phyloP scores from a whole-genome alignment of 2,329 filamentous ascomycete genomes.

The Fusarium xyrophilum region DNA sequence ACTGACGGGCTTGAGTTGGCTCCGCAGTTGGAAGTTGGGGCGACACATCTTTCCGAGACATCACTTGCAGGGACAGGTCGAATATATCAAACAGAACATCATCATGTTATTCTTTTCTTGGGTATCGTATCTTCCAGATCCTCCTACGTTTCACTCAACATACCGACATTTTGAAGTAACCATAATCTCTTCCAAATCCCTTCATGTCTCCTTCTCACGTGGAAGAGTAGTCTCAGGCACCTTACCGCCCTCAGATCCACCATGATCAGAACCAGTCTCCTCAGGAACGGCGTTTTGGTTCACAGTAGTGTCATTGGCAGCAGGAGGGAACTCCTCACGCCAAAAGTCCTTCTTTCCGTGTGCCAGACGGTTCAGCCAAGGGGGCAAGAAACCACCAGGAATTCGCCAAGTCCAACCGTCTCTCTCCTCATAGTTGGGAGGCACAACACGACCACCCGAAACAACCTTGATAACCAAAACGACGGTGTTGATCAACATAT shows the following conservation, averaged over 20 bases:
- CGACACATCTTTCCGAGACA: background rate
- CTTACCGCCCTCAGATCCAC: slow-evolving; percentile 37
- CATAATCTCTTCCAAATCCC: background rate
- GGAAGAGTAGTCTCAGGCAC: slow-evolving; percentile 26
- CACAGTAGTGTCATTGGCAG: slow-evolving; percentile 25
- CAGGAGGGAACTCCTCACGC: slow-evolving; percentile 50
- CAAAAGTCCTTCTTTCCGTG: slow-evolving; percentile 79
- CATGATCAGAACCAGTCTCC: slow-evolving; percentile 36
- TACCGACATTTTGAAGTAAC: slow-evolving; percentile 14
- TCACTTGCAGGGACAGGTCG: background rate
- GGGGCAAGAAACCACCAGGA: slow-evolving; percentile 75
- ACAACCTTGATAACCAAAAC: slow-evolving; percentile 73
- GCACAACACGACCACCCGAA: slow-evolving; percentile 73
- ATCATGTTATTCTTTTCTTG: background rate
- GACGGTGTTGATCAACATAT: slow-evolving; percentile 75
- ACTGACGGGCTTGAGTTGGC: background rate
- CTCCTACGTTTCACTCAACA: slow-evolving; percentile 4
- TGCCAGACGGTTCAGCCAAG: slow-evolving; percentile 70
- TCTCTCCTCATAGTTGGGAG: slow-evolving; percentile 76
- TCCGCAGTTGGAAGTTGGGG: too few species aligned
- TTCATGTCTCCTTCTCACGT: slow-evolving; percentile 31
- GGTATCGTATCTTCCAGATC: slow-evolving; percentile 22
- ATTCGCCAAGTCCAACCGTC: slow-evolving; percentile 83
- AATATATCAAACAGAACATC: background rate
- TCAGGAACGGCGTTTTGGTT: slow-evolving; percentile 21